Conservation (phyloP, 179 eudicot species). For the Patellifolia procumbens region DNA sequence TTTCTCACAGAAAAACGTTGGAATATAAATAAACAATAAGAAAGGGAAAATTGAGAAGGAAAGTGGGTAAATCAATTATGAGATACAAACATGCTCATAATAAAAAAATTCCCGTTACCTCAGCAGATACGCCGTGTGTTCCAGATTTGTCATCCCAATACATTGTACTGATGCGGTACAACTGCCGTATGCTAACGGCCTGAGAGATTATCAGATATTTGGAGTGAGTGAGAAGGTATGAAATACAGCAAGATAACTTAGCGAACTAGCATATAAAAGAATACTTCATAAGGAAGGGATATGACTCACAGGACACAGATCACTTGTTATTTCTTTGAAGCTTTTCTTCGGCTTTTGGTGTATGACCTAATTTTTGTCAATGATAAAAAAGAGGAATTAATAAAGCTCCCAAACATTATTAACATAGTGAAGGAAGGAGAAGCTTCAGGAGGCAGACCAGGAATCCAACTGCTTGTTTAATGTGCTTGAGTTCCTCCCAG, state of each 20-base stretch:
- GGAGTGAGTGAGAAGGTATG: slow-evolving; percentile 12
- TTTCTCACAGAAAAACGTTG: no score
- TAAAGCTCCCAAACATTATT: slow-evolving; percentile 2
- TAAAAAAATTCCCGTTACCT: slow-evolving; percentile 49
- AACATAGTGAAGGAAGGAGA: slow-evolving; percentile 1
- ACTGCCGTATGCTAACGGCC: slow-evolving; percentile 91
- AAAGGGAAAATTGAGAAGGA: not conserved
- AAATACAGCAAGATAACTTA: not conserved
- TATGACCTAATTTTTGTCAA: slow-evolving; percentile 58
- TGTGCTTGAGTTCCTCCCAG: slow-evolving; percentile 95
- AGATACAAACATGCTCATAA: not conserved
- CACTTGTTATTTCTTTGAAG: slow-evolving; percentile 77
- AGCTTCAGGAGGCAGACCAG: slow-evolving; percentile 49
- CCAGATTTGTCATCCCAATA: slow-evolving; percentile 99
- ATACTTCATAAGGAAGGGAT: not conserved
- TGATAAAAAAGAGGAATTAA: slow-evolving; percentile 3
- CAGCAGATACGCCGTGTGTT: slow-evolving; percentile 89
- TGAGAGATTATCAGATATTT: slow-evolving; percentile 32
- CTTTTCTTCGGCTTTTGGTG: slow-evolving; percentile 94
- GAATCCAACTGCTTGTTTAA: slow-evolving; percentile 92
- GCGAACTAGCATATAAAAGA: slow-evolving; percentile 4
- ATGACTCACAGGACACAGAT: slow-evolving; percentile 85
- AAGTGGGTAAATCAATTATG: not conserved
- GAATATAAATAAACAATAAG: no score
- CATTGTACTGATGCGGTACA: slow-evolving; percentile 97